Evolutionary conservation across 2,329 filamentous ascomycete genomes (phyloP), one percentile per base, ranked within the genome.

Genomic region (Pseudonectria foliicola): DNA sequence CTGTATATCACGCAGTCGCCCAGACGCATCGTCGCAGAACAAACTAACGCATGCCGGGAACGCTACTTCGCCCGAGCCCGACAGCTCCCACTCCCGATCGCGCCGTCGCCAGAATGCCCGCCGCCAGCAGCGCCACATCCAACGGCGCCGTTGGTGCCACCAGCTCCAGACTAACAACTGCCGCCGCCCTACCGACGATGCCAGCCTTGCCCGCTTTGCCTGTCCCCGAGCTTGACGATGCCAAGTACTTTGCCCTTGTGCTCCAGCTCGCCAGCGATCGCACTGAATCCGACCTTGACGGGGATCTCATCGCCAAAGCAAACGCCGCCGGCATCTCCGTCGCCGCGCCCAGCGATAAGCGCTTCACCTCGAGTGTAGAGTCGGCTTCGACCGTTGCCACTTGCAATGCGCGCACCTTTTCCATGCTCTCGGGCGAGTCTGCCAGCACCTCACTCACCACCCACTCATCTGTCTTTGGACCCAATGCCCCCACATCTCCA

Each of bases 371-470:
- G 23, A 61, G 57, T 35, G 58, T 62, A 42, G 60, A 68, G 40
- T 71, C 67, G 13, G 57, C 58, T 24, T 68, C 66, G 7, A 54
- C 60, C 15, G 57, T 62, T 25, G 57, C 57, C 21, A 61, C 52
- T 15, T 59, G 53, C 21, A 66, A 67, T 48, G 61, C 58, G 15
- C 67, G 67, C 25, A 64, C 63, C 11, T 61, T 59, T 40, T 73
- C 71, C 3, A 62, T 64, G 29, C 59, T 55, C 7, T 68, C 69
- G 11, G 54, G 56, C 5, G 61, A 49, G 7, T 67, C 69, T 6
- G 52, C 58, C 4, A 62, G 56, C 40, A 66, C 66, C 5, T 54
- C 56, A 18, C 42, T 65, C 16, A 70, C 67, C 2, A 62, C 63
- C 13, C 59, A 61, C 34, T 68, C 67, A 1, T 69, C 66, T 31